phyloP scores from a whole-genome alignment of 768 basidiomycete genomes.

The Ramaria rubella region DNA sequence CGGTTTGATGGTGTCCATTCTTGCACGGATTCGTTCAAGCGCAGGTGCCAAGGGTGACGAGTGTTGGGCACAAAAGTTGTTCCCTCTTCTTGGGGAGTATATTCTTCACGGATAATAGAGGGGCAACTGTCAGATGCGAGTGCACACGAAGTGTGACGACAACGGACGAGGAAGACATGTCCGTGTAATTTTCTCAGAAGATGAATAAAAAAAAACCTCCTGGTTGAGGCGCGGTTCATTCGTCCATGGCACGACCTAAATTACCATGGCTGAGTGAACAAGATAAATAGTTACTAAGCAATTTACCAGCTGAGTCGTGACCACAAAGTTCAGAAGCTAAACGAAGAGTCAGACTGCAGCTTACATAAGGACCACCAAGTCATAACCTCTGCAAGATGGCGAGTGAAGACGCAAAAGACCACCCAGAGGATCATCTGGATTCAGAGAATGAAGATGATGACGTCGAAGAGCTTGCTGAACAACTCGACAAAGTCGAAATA shows the following conservation, averaged over 20 bases:
- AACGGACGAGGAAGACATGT: background rate
- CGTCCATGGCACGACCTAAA: background rate
- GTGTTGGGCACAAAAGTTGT: background rate
- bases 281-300: no score
- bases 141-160: background rate
- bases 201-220: background rate
- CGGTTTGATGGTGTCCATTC: background rate
- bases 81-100: no score
- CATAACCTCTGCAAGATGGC: background rate
- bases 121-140: background rate
- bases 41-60: background rate
- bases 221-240: background rate
- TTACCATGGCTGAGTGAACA: background rate
- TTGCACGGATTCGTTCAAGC: background rate
- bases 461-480: slow-evolving; percentile 42
- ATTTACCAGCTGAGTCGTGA: background rate
- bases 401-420: background rate
- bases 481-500: slow-evolving; percentile 61
- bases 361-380: background rate
- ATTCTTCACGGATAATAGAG: no score
- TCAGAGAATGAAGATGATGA: slow-evolving; percentile 68
- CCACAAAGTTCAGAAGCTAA: background rate
- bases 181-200: background rate
- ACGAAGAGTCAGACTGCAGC: background rate
- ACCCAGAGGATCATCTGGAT: slow-evolving; percentile 39